Evolutionary conservation across 2,329 filamentous ascomycete species (phyloP).

Genomic region (Leptosphaerulina australis): DNA sequence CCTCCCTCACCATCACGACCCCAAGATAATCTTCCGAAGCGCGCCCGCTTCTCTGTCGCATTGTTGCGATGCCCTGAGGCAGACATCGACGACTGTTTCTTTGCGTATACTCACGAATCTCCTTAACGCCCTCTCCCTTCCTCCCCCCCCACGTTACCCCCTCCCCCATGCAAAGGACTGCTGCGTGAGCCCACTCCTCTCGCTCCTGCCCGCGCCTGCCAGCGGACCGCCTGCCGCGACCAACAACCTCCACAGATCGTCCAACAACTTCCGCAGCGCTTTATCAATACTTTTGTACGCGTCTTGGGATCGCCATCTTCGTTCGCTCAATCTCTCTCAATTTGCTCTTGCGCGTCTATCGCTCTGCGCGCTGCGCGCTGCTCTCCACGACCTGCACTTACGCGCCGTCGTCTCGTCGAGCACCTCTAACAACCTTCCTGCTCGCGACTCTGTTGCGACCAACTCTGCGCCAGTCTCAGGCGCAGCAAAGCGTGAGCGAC

Average conservation of each 20-base stretch:
- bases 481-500: constrained; percentile 28
- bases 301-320: constrained; percentile 1
- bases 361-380: constrained; percentile 22
- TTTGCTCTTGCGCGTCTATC: constrained; percentile 19
- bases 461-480: constrained; percentile 13
- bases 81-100: constrained; percentile 31
- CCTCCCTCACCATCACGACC: constrained; percentile 23
- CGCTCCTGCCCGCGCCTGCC: constrained; percentile 27
- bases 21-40: constrained; percentile 32
- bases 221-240: constrained; percentile 24
- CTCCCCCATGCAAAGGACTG: constrained; percentile 1
- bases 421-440: constrained; percentile 28
- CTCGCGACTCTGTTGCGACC: constrained; percentile 25
- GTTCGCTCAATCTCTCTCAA: constrained; percentile 14
- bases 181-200: constrained; percentile 24
- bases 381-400: constrained; percentile 17
- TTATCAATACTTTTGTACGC: constrained; percentile 16
- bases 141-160: constrained; percentile 21
- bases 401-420: constrained; percentile 31
- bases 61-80: constrained; percentile 32
- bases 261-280: constrained; percentile 8
- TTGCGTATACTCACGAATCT: constrained; percentile 26
- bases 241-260: constrained; percentile 21
- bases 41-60: constrained; percentile 32
- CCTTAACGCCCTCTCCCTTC: constrained; percentile 17